Evolutionary conservation across 2,329 filamentous ascomycete genomes (phyloP), one percentile per base, ranked within the genome.

Genomic region (Drechslera avenae): DNA sequence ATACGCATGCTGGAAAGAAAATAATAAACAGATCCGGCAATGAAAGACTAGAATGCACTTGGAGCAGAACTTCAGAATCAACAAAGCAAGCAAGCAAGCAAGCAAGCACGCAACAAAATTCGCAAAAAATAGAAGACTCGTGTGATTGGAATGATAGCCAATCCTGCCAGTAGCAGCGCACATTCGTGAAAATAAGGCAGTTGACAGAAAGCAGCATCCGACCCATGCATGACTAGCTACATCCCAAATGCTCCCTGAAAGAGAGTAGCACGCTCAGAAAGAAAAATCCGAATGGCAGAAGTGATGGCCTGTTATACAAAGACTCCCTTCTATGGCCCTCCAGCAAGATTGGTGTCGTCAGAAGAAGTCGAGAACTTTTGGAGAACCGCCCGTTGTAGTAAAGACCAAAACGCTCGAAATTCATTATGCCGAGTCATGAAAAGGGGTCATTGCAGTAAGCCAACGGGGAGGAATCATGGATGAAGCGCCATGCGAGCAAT

Each of bases 361-460:
- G 68, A 69, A 66, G 66, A 71, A 66, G 59, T 62, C 59, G 57
- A 62, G 57, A 73, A 73, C 69, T 73, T 73, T 73, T 73, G 59
- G 59, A 63, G 56, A 69, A 69, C 69, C 67, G 57, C 67, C 68
- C 65, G 67, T 62, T 60, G 58, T 52, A 66, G 67, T 51, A 52
- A 63, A 57, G 63, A 72, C 69, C 69, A 70, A 64, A 68, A 66
- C 61, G 64, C 63, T 67, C 60, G 60, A 71, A 62, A 67, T 63
- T 72, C 70, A 63, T 73, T 62, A 69, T 65, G 60, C 63, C 69
- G 64, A 68, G 60, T 71, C 70, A 63, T 73, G 62, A 70, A 64
- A 64, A 66, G 56, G 62, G 57, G 61, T 71, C 68, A 64, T 73
- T 65, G 68, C 63, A 63, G 43, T 58, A 71, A 49, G 65, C 61